These are phyloP conservation scores for Hygrocybe coccinea DNA, from an alignment of 768 basidiomycete species.

Conservation along the genomic window DNA sequence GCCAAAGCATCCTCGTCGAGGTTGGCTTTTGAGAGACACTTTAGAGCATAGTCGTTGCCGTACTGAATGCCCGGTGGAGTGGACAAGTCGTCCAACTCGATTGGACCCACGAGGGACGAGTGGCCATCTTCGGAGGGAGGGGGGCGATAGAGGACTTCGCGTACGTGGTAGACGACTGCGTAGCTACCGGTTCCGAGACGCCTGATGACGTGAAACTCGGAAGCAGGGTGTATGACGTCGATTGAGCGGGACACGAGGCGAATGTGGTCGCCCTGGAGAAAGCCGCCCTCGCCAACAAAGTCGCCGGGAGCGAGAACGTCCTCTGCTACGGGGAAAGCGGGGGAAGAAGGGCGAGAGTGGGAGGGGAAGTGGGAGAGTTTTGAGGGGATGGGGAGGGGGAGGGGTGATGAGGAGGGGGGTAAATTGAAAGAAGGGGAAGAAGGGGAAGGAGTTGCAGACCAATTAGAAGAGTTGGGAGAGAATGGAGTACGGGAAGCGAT, in stretches of 20 bases:
- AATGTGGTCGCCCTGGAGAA: conserved; percentile 63
- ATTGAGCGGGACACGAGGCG: conserved; percentile 50
- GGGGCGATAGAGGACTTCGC: conserved; percentile 55
- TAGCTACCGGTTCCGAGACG: conserved; percentile 87
- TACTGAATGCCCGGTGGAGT: conserved; percentile 43
- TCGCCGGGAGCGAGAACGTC: conserved; percentile 73
- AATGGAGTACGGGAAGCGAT: conserved; percentile 26
- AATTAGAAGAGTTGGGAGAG: conserved; percentile 25
- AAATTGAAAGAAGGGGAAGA: not conserved
- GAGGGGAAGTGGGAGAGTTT: not conserved
- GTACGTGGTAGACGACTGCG: conserved; percentile 90
- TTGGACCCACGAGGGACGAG: conserved; percentile 49
- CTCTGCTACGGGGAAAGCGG: conserved; percentile 39
- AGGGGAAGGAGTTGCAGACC: conserved; percentile 32
- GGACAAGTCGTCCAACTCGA: conserved; percentile 47
- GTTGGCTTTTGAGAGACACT: conserved; percentile 92
- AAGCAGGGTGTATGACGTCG: conserved; percentile 43
- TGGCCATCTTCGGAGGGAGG: conserved; percentile 51
- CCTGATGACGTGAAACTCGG: conserved; percentile 78
- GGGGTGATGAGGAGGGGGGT: not conserved
- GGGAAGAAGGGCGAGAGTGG: conserved; percentile 26
- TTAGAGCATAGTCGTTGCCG: conserved; percentile 88
- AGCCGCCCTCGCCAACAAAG: conserved; percentile 61
- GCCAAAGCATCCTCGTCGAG: conserved; percentile 82
- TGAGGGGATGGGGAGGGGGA: conserved; percentile 3